phyloP scores from a whole-genome alignment of 2,329 filamentous ascomycete genomes.

The Gnomoniopsis sp. region DNA sequence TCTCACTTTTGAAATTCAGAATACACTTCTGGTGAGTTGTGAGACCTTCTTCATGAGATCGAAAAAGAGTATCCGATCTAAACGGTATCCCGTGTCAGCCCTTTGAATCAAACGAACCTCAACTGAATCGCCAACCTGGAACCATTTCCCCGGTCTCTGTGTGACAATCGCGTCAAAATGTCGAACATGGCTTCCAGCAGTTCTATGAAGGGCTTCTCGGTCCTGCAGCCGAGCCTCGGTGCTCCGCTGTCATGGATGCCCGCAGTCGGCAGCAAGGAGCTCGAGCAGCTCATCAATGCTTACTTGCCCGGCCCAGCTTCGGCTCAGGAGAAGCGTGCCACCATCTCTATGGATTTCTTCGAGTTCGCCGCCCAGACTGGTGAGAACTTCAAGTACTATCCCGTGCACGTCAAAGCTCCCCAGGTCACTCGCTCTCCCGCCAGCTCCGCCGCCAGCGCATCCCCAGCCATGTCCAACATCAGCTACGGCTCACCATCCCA shows the following conservation, averaged over 20 bases:
- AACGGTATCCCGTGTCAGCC: background rate
- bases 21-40: background rate
- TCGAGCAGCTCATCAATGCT: slow-evolving; percentile 57
- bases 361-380: slow-evolving; percentile 51
- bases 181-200: slow-evolving; percentile 33
- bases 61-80: background rate
- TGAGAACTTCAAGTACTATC: slow-evolving; percentile 59
- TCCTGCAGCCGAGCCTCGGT: slow-evolving; percentile 57
- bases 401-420: slow-evolving; percentile 36
- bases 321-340: slow-evolving; percentile 56
- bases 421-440: slow-evolving; percentile 39
- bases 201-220: slow-evolving; percentile 50
- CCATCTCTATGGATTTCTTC: slow-evolving; percentile 58
- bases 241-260: slow-evolving; percentile 63
- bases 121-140: slow-evolving; percentile 2
- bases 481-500: slow-evolving; percentile 34
- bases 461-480: slow-evolving; percentile 46
- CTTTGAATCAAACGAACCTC: background rate
- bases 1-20: background rate
- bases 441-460: slow-evolving; percentile 44
- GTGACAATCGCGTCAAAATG: slow-evolving; percentile 22
- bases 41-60: too few relatives aligned
- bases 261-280: slow-evolving; percentile 58
- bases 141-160: background rate
- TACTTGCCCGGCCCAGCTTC: slow-evolving; percentile 52